Evolutionary conservation across 1,284 basidiomycete genomes (phyloP).

Genomic region (Ceratobasidium sp.): DNA sequence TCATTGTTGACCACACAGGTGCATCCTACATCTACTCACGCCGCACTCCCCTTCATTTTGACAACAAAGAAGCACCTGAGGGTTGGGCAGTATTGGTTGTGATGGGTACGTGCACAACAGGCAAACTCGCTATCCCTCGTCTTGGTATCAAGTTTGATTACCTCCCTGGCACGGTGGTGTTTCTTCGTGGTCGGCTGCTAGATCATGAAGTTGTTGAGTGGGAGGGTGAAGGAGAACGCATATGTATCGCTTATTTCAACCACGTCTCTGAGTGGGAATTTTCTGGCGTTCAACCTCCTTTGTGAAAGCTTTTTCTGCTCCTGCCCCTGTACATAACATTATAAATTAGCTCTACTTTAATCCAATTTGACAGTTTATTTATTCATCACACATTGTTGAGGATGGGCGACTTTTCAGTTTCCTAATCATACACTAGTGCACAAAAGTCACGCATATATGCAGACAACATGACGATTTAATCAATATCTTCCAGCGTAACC

Average conservation of each 20-base stretch:
- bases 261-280: constrained; percentile 7
- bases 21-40: background rate
- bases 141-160: constrained; percentile 16
- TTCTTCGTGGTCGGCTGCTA: background rate
- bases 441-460: too few species aligned
- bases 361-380: too few species aligned
- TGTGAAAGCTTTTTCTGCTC: too few species aligned
- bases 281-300: constrained; percentile 7
- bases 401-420: too few species aligned
- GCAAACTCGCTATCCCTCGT: background rate
- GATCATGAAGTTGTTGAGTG: constrained; percentile 23
- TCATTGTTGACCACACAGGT: background rate
- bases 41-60: constrained; percentile 6
- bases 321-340: too few species aligned
- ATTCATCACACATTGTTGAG: too few species aligned
- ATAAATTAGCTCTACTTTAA: too few species aligned
- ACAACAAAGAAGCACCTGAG: constrained; percentile 12
- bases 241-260: constrained; percentile 30
- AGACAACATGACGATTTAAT: too few species aligned
- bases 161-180: background rate
- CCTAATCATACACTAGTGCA: too few species aligned
- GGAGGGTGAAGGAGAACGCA: constrained; percentile 10
- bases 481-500: too few species aligned
- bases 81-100: constrained; percentile 17
- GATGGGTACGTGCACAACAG: constrained; percentile 16